Evolutionary conservation across 2,329 filamentous ascomycete genomes (phyloP).

Genomic region (Epichloe brachyelytri): DNA sequence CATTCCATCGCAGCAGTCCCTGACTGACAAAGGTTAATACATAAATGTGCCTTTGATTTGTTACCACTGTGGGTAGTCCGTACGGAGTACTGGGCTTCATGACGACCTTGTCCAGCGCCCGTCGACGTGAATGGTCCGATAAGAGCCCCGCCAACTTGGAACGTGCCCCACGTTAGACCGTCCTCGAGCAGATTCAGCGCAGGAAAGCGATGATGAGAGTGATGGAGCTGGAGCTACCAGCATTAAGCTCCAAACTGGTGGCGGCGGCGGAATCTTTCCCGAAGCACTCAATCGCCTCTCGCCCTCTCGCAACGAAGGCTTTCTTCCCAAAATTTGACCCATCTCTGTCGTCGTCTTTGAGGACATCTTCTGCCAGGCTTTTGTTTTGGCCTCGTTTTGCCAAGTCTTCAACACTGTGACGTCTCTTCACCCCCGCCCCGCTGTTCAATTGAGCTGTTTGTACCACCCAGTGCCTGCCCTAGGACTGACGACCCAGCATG

Average conservation of each 20-base stretch:
- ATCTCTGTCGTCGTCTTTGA: not conserved
- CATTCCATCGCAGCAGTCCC: too few species aligned
- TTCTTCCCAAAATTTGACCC: not conserved
- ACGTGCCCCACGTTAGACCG: constrained; percentile 5
- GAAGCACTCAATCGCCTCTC: not conserved
- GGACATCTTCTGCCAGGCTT: not conserved
- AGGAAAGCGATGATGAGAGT: not conserved
- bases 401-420: not conserved
- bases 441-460: constrained; percentile 4
- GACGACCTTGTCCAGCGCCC: not conserved
- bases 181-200: not conserved
- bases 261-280: not conserved
- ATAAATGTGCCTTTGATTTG: too few species aligned
- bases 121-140: constrained; percentile 2
- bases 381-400: not conserved
- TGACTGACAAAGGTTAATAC: too few species aligned
- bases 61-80: too few species aligned
- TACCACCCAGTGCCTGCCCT: constrained; percentile 6
- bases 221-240: not conserved
- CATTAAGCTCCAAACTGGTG: not conserved
- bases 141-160: constrained; percentile 5
- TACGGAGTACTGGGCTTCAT: not conserved
- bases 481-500: constrained; percentile 41
- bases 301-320: not conserved
- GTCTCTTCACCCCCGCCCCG: not conserved